Conservation (phyloP, 2,329 filamentous ascomycete species). For the Fusarium buharicum region DNA sequence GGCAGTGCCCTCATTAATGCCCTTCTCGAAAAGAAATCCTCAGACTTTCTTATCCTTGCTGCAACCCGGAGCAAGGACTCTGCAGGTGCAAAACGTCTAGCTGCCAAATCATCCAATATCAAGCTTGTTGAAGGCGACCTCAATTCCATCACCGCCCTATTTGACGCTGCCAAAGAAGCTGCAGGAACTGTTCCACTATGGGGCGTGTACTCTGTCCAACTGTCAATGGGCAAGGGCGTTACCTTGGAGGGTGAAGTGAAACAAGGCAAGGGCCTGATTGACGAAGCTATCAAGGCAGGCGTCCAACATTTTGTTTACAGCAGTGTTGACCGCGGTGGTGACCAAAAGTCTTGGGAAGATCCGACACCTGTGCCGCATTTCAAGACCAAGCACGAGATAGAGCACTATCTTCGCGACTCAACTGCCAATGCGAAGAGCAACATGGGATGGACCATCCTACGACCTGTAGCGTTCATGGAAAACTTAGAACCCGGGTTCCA, state of each 20-base stretch:
- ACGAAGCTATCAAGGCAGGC: slow-evolving; percentile 16
- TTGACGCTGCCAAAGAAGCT: slow-evolving; percentile 20
- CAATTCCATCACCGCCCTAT: slow-evolving; percentile 18
- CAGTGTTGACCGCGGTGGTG: slow-evolving; percentile 43
- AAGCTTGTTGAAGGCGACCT: slow-evolving; percentile 23
- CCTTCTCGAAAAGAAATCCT: slow-evolving; percentile 6
- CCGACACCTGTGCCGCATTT: slow-evolving; percentile 42
- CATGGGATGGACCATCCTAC: slow-evolving; percentile 54
- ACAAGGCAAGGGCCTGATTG: slow-evolving; percentile 31
- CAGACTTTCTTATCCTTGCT: slow-evolving; percentile 26
- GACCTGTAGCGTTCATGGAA: slow-evolving; percentile 56
- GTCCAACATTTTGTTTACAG: slow-evolving; percentile 47
- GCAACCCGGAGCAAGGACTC: slow-evolving; percentile 24
- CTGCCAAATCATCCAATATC: slow-evolving; percentile 12
- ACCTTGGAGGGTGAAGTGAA: slow-evolving; percentile 18
- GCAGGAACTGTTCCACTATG: slow-evolving; percentile 22
- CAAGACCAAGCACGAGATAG: slow-evolving; percentile 27
- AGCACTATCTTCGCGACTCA: slow-evolving; percentile 24
- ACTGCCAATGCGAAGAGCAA: slow-evolving; percentile 7
- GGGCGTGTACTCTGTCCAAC: slow-evolving; percentile 32
- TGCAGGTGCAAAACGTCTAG: slow-evolving; percentile 8
- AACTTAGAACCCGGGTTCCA: slow-evolving; percentile 49
- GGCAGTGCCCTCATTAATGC: slow-evolving; percentile 26
- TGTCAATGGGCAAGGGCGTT: slow-evolving; percentile 26
- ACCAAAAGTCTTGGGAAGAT: slow-evolving; percentile 39